Conservation (phyloP, 2,329 filamentous ascomycete genomes). For the Trichoderma lentiforme region DNA sequence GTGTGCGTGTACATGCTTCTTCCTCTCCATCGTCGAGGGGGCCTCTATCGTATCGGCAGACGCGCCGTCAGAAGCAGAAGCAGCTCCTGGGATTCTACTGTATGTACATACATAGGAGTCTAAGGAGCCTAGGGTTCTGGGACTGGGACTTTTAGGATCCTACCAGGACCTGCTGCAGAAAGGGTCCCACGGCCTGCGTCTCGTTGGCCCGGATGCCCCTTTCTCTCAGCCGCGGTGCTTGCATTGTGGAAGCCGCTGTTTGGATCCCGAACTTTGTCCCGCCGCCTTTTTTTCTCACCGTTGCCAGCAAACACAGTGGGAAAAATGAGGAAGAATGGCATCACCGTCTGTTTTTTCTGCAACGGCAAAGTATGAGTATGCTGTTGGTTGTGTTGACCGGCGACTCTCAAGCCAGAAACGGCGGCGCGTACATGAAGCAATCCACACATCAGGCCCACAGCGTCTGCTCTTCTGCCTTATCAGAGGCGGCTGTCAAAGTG, state of each 20-base stretch:
- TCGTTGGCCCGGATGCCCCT: neutral
- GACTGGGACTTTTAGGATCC: neutral
- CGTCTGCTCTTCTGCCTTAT: neutral
- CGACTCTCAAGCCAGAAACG: neutral
- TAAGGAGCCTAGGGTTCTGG: no score
- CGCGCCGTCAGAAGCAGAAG: constrained; percentile 6
- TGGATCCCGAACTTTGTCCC: neutral
- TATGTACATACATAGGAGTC: neutral
- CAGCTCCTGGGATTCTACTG: neutral
- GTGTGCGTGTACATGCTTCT: neutral
- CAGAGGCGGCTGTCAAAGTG: neutral
- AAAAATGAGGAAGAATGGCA: neutral
- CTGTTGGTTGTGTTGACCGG: neutral
- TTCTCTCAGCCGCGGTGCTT: neutral
- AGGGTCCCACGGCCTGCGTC: constrained; percentile 11
- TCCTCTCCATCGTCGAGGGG: neutral
- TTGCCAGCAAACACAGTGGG: neutral
- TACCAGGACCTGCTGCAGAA: neutral
- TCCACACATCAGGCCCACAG: neutral
- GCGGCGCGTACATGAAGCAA: neutral
- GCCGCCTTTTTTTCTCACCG: neutral
- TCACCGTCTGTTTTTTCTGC: neutral
- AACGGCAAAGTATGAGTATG: neutral
- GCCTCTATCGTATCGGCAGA: constrained; percentile 3
- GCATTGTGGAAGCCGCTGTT: neutral